Evolutionary conservation across 352 stramenopile genomes (phyloP).

Genomic region (Phytophthora pinifolia): DNA sequence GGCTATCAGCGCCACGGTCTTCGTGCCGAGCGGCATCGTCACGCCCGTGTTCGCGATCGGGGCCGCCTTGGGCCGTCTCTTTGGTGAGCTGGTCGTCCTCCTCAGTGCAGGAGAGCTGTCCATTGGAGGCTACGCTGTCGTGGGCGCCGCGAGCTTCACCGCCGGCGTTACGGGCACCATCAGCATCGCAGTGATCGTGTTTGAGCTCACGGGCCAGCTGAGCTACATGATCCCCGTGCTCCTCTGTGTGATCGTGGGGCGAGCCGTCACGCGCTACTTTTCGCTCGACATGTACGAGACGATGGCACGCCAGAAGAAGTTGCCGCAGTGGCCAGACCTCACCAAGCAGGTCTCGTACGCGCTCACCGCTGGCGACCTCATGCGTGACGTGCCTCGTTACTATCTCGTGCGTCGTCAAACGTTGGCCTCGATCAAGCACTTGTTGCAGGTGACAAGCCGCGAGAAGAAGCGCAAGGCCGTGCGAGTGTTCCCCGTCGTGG

Average conservation of each 20-base stretch:
- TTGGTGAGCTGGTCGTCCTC: constrained; percentile 83
- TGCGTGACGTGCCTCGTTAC: constrained; percentile 50
- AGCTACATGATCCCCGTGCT: constrained; percentile 89
- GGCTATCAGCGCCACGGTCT: constrained; percentile 76
- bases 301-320: constrained; percentile 75
- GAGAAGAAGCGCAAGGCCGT: constrained; percentile 36
- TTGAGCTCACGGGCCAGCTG: constrained; percentile 89
- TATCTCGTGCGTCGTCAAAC: constrained; percentile 56
- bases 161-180: constrained; percentile 77
- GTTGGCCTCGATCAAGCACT: constrained; percentile 42
- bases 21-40: constrained; percentile 90
- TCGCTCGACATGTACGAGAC: constrained; percentile 87
- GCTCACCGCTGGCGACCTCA: constrained; percentile 70
- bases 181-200: constrained; percentile 82
- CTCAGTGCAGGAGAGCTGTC: constrained; percentile 51
- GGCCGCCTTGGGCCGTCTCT: constrained; percentile 84
- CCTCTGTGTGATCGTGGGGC: constrained; percentile 74
- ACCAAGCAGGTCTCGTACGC: constrained; percentile 78
- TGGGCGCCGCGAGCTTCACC: constrained; percentile 83
- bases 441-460: constrained; percentile 37
- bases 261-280: constrained; percentile 63
- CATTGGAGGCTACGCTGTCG: constrained; percentile 75
- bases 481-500: constrained; percentile 66
- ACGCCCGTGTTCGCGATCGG: constrained; percentile 91
- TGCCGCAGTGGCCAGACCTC: constrained; percentile 80